Evolutionary conservation across 2,329 filamentous ascomycete genomes (phyloP), one percentile per base, ranked within the genome.

Genomic region (Aaosphaeria pasadenensis): DNA sequence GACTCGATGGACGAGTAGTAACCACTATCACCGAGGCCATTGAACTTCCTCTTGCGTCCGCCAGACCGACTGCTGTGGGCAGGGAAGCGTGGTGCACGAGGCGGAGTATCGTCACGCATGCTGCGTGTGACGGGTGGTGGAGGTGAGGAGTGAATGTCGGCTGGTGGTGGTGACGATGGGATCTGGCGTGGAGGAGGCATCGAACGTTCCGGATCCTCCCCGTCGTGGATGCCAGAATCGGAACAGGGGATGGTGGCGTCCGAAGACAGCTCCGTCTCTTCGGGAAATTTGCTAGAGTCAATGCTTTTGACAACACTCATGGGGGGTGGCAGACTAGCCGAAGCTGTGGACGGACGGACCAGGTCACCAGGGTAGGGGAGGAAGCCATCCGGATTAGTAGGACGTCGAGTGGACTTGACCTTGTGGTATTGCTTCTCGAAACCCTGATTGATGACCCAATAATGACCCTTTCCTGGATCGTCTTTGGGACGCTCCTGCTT

Each of bases 1-100:
- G 94, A 97, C 59, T 96, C 91, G 13, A 97, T 80, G 0, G 91
- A 96, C 1, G 94, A 97, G 67, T 95, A 96, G 71, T 97, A 99
- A 38, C 94, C 94, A 66, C 92, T 97, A 71, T 99, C 94, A 62
- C 88, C 89, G 76, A 95, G 86, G 9, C 87, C 86, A 30, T 82
- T 82, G 60, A 88, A 83, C 69, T 90, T 92, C 56, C 88, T 86
- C 72, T 89, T 89, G 56, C 86, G 85, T 36, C 84, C 82, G 44
- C 83, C 84, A 31, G 74, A 77, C 39, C 79, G 11, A 24, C 41
- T 79, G n/a, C 88, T 88, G 17, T 85, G 85, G 36, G 79, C 74
- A 35, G 79, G 75, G 42, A 83, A 78, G 48, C 81, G 79, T 36
- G 80, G 79, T 43, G 81, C 78, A 28, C 87, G 85, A 31, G 91